Evolutionary conservation across 371 early-diverging fungal genomes (phyloP).

Genomic region (Saksenaea oblongispora): DNA sequence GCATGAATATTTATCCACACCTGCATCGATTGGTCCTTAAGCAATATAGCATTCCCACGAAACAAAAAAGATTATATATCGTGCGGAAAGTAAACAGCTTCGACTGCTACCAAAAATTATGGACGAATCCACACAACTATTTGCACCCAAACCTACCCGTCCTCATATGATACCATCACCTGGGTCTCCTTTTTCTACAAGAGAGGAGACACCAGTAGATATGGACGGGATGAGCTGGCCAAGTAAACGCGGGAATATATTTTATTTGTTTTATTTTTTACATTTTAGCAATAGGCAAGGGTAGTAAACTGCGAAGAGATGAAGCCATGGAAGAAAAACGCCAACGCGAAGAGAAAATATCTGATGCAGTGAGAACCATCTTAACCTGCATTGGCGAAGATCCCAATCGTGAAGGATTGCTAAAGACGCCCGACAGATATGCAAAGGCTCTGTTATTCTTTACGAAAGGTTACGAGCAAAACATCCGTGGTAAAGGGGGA

Average conservation of each 20-base stretch:
- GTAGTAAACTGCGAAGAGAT: constrained; percentile 70
- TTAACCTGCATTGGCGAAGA: constrained; percentile 94
- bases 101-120: background rate
- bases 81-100: background rate
- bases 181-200: background rate
- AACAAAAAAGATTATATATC: background rate
- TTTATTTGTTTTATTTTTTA: background rate
- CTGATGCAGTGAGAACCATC: constrained; percentile 83
- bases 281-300: constrained; percentile 39
- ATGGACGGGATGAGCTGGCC: constrained; percentile 45
- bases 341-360: constrained; percentile 69
- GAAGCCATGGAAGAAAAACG: constrained; percentile 72
- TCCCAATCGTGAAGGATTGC: constrained; percentile 87
- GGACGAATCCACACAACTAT: background rate
- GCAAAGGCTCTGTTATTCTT: constrained; percentile 96
- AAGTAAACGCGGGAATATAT: constrained; percentile 20
- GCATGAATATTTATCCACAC: constrained; percentile 2
- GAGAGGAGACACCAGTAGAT: constrained; percentile 29
- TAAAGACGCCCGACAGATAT: constrained; percentile 95
- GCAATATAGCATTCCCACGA: background rate
- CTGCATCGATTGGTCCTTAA: background rate
- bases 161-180: background rate
- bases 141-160: background rate
- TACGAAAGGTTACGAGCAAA: constrained; percentile 92
- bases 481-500: constrained; percentile 60